A percentile compares a stretch with the other conserved stretches of the same genome.
phyloP scores from a whole-genome alignment of 768 basidiomycete species.

The Galerina sulciceps region DNA sequence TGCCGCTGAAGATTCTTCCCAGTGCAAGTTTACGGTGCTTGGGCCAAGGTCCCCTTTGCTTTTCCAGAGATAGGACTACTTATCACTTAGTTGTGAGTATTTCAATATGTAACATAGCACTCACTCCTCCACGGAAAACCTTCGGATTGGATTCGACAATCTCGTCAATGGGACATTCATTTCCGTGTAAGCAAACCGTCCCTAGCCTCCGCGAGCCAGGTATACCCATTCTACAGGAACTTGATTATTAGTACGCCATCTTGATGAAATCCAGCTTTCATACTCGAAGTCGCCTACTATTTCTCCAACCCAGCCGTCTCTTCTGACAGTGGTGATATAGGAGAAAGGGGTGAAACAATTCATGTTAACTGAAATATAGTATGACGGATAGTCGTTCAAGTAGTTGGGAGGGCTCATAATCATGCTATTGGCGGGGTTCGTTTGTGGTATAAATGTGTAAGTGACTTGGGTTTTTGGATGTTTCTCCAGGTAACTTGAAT shows the following conservation, averaged over 20 bases:
- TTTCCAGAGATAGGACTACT: conserved; percentile 24
- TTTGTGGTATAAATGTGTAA: conserved; percentile 43
- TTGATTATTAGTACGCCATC: background rate
- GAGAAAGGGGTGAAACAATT: conserved; percentile 56
- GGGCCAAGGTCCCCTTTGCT: conserved; percentile 7
- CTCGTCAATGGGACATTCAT: conserved; percentile 40
- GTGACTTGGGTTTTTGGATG: conserved; percentile 30
- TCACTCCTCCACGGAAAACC: conserved; percentile 37
- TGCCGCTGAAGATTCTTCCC: conserved; percentile 17
- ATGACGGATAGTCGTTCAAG: conserved; percentile 36
- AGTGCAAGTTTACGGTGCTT: conserved; percentile 14
- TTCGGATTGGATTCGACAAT: conserved; percentile 34
- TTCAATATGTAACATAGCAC: background rate
- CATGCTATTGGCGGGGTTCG: conserved; percentile 42
- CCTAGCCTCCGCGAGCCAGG: conserved; percentile 26
- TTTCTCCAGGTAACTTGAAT: conserved; percentile 13
- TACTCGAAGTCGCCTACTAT: conserved; percentile 55
- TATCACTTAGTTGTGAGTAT: background rate
- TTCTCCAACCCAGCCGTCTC: conserved; percentile 45
- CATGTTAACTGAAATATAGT: conserved; percentile 49
- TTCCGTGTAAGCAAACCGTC: conserved; percentile 39
- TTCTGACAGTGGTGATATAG: conserved; percentile 47
- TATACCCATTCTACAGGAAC: conserved; percentile 33
- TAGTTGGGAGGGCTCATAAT: conserved; percentile 34
- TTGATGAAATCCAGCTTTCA: background rate